A percentile compares a stretch with the other conserved stretches of the same genome.
Conservation (phyloP, 805 yeast species). For the Tetrapisispora pingtungensis region DNA sequence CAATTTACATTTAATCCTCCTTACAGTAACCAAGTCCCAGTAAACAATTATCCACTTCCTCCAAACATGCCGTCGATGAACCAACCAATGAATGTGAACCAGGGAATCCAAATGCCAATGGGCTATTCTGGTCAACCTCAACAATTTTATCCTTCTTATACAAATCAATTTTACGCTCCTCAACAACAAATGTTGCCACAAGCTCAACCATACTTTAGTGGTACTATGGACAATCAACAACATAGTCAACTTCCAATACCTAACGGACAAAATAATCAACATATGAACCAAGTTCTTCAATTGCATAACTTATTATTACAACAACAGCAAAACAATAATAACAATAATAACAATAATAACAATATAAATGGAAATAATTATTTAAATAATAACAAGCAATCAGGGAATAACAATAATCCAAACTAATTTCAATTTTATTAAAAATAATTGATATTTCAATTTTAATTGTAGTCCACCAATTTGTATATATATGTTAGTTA, state of each 20-base stretch:
- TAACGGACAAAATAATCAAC: conserved; percentile 8
- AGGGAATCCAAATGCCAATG: neutral
- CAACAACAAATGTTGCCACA: neutral
- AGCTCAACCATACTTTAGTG: conserved; percentile 8
- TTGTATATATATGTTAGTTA: neutral
- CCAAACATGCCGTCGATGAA: neutral
- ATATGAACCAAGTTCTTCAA: conserved; percentile 17
- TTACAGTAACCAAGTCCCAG: neutral
- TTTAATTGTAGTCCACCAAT: too few relatives aligned
- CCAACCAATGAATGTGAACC: neutral
- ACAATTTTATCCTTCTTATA: neutral
- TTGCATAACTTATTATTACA: conserved; percentile 20
- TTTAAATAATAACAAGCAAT: neutral
- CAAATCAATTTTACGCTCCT: neutral
- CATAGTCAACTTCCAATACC: conserved; percentile 1
- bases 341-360: conserved; percentile 3
- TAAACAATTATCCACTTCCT: neutral
- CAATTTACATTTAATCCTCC: neutral
- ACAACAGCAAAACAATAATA: conserved; percentile 16
- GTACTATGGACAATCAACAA: conserved; percentile 4
- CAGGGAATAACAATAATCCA: neutral
- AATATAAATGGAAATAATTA: neutral
- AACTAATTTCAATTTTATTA: too few relatives aligned
- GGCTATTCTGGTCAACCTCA: neutral
- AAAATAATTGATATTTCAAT: too few relatives aligned